Percentiles rank a stretch among this genome's conserved stretches.
These are phyloP conservation scores for Porcisia deanei DNA, from an alignment of 208 protist genomes.

Conservation along the genomic window DNA sequence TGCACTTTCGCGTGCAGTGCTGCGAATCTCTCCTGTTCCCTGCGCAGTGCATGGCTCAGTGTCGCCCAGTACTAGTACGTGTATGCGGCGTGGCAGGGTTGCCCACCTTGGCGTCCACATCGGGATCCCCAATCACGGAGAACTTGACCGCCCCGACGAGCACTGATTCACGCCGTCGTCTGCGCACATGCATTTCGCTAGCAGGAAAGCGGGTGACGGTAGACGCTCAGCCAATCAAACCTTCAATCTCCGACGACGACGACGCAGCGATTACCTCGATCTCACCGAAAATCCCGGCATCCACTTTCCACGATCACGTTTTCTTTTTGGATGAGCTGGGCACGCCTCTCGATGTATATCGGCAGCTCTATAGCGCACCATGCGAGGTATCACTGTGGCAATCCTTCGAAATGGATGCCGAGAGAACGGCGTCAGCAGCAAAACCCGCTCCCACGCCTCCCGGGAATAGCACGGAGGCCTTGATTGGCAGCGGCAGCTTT, in stretches of 20 bases:
- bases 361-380: constrained; percentile 18
- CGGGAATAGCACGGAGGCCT: constrained; percentile 9
- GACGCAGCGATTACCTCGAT: background rate
- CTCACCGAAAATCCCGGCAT: background rate
- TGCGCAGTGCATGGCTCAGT: constrained; percentile 17
- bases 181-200: constrained; percentile 25
- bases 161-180: constrained; percentile 16
- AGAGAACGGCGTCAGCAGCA: background rate
- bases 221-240: background rate
- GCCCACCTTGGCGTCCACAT: background rate
- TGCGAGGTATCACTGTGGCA: constrained; percentile 38
- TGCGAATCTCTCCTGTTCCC: constrained; percentile 21
- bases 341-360: constrained; percentile 37
- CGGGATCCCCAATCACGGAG: background rate
- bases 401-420: constrained; percentile 20
- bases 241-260: background rate
- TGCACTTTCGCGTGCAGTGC: constrained; percentile 29
- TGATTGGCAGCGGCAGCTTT: constrained; percentile 54
- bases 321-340: constrained; percentile 30
- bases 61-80: constrained; percentile 28
- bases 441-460: background rate
- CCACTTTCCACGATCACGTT: constrained; percentile 23
- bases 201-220: constrained; percentile 8
- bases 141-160: background rate
- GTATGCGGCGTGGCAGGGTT: constrained; percentile 21